Percentiles rank a stretch among this genome's conserved stretches.
phyloP scores from a whole-genome alignment of 768 basidiomycete genomes.

The Porphyrellus cyaneotinctus region DNA sequence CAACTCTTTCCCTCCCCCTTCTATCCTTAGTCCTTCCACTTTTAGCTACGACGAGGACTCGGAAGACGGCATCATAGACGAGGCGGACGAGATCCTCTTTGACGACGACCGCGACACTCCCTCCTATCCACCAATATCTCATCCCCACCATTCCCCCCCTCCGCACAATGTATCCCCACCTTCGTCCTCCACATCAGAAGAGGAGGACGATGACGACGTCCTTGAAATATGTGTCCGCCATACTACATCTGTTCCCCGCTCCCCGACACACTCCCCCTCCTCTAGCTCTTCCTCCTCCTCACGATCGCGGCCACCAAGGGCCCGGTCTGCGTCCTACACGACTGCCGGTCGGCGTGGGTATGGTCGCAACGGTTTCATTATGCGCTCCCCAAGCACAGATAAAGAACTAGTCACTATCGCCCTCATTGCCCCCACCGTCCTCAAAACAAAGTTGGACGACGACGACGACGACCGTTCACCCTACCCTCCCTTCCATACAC shows the following conservation, averaged over 20 bases:
- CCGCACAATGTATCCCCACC: conserved; percentile 22
- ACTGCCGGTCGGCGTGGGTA: conserved; percentile 13
- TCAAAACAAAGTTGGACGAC: conserved; percentile 71
- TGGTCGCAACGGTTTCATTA: conserved; percentile 44
- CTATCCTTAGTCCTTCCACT: neutral
- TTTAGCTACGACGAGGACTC: conserved; percentile 67
- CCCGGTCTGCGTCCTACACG: conserved; percentile 27
- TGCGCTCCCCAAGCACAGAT: conserved; percentile 32
- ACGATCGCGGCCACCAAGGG: conserved; percentile 28
- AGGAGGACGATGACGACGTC: conserved; percentile 50
- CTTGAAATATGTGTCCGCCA: conserved; percentile 58
- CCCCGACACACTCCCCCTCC: conserved; percentile 38
- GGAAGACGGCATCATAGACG: conserved; percentile 51
- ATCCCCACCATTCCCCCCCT: conserved; percentile 21
- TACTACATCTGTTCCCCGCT: conserved; percentile 26
- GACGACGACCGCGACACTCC: conserved; percentile 26
- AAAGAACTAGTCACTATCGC: conserved; percentile 66
- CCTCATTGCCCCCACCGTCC: conserved; percentile 72
- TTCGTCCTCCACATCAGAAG: conserved; percentile 36
- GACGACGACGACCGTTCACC: conserved; percentile 32
- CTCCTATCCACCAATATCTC: conserved; percentile 18
- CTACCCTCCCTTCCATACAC: conserved; percentile 11
- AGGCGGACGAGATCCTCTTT: conserved; percentile 38
- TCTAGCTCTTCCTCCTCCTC: conserved; percentile 22
- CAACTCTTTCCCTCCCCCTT: neutral